phyloP scores from a whole-genome alignment of 2,329 filamentous ascomycete species.

The Calonectria ilicicola region DNA sequence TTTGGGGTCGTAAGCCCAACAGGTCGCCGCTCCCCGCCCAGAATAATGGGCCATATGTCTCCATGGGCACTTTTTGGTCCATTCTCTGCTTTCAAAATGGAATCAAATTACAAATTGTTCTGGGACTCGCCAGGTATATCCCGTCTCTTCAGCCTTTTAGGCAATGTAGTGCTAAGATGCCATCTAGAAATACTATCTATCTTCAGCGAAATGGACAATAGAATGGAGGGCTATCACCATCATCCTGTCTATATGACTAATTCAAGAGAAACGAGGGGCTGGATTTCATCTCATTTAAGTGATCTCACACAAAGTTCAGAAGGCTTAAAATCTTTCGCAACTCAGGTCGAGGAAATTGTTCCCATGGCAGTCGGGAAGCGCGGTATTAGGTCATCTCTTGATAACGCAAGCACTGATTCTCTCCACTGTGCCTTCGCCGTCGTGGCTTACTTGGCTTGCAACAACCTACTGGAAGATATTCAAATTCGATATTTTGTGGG shows the following conservation, averaged over 20 bases:
- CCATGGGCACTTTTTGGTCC: no score
- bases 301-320: no score
- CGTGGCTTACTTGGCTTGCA: neutral
- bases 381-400: neutral
- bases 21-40: neutral
- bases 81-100: neutral
- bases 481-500: neutral
- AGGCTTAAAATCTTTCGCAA: neutral
- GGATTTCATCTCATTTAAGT: neutral
- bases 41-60: accelerated
- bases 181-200: neutral
- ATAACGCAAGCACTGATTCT: neutral
- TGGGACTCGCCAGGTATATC: neutral
- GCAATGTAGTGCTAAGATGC: neutral
- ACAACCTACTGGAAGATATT: neutral
- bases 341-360: neutral
- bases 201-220: neutral
- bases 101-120: neutral
- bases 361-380: accelerated
- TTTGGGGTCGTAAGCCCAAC: no score
- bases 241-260: neutral
- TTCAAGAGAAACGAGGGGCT: neutral
- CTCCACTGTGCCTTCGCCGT: neutral
- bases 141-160: neutral
- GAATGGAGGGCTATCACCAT: no score